Evolutionary conservation across 805 yeast genomes (phyloP).

Genomic region (Metschnikowia similis): DNA sequence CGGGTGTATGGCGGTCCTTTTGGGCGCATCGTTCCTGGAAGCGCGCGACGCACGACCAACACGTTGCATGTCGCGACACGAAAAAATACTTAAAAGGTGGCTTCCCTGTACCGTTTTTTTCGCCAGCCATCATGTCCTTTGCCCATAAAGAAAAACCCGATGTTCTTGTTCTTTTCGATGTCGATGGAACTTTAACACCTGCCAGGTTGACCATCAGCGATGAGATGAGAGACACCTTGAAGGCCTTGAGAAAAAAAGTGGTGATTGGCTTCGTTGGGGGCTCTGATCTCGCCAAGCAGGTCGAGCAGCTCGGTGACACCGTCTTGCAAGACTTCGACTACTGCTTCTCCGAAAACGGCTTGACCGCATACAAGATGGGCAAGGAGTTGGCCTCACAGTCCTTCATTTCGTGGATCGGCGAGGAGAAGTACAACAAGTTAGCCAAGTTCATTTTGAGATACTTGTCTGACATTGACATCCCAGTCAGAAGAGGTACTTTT

Average conservation of each 20-base stretch:
- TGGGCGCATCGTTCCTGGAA: background rate
- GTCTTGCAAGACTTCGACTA: conserved; percentile 82
- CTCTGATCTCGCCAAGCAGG: conserved; percentile 88
- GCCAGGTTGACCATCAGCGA: conserved; percentile 78
- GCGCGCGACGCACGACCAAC: background rate
- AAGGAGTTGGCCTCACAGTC: conserved; percentile 86
- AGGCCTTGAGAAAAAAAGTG: conserved; percentile 80
- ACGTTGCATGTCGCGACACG: conserved; percentile 2
- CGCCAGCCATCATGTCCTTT: conserved; percentile 46
- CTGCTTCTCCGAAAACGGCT: conserved; percentile 96
- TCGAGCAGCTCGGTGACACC: conserved; percentile 87
- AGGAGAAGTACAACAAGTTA: conserved; percentile 86
- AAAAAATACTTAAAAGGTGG: background rate
- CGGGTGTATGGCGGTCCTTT: background rate
- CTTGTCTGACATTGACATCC: conserved; percentile 81
- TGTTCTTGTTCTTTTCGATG: conserved; percentile 90
- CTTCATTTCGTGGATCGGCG: conserved; percentile 93
- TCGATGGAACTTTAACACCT: conserved; percentile 97
- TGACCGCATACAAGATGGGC: conserved; percentile 94
- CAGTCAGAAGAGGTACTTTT: conserved; percentile 98
- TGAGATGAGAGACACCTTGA: conserved; percentile 71
- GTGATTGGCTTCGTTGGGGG: conserved; percentile 99
- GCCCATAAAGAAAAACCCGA: conserved; percentile 77
- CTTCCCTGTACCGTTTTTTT: background rate
- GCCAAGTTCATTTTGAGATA: conserved; percentile 82